phyloP scores from a whole-genome alignment of 1,284 basidiomycete species.

The Leccinum olivaceoglutinosum region DNA sequence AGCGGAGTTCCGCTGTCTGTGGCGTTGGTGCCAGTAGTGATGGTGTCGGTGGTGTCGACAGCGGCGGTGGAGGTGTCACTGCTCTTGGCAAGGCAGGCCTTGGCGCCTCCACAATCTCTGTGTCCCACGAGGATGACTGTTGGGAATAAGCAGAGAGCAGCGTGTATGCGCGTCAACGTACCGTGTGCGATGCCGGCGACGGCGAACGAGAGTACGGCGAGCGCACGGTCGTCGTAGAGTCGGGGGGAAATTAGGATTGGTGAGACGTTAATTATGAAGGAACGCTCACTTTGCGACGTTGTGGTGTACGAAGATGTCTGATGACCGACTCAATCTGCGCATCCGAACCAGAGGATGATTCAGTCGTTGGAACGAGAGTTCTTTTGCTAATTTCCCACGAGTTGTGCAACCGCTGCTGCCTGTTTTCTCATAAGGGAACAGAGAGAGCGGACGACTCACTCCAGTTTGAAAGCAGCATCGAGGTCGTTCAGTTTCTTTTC shows the following conservation, averaged over 20 bases:
- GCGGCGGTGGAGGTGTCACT: background rate
- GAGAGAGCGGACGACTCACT: conserved; percentile 9
- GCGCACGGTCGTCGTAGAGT: no score
- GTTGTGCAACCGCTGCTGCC: conserved; percentile 13
- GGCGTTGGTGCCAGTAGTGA: no score
- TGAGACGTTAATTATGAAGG: no score
- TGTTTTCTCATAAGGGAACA: background rate
- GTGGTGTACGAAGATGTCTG: no score
- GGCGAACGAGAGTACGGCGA: conserved; percentile 78
- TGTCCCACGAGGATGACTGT: conserved; percentile 80
- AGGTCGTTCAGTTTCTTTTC: conserved; percentile 22
- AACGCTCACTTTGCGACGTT: no score
- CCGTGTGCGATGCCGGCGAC: conserved; percentile 81
- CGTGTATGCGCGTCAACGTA: conserved; percentile 33
- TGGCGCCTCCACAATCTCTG: conserved; percentile 72
- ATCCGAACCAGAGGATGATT: no score
- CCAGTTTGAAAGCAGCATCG: conserved; percentile 17
- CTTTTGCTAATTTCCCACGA: background rate
- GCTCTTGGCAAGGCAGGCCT: conserved; percentile 48
- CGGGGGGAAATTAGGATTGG: no score
- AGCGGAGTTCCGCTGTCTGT: no score
- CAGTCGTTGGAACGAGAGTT: no score
- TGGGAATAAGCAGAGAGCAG: background rate
- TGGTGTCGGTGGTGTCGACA: no score
- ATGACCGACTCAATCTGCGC: no score